phyloP scores from a whole-genome alignment of 495 filamentous ascomycete genomes.

The Cercophora newfieldiana region DNA sequence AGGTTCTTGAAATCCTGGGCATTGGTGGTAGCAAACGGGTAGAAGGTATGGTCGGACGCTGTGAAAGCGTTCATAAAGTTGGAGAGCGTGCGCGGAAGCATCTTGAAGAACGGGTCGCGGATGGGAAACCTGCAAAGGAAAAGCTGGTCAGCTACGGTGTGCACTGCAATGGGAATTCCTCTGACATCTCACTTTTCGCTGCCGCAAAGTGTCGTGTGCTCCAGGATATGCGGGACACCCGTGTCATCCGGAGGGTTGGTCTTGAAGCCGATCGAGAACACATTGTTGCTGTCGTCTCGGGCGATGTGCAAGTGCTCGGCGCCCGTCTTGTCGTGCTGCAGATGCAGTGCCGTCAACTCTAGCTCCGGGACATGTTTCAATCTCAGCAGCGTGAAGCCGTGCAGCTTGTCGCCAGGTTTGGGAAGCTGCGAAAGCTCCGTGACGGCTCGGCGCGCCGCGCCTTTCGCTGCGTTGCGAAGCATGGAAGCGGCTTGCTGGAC shows the following conservation, averaged over 20 bases:
- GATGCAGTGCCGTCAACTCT: slow-evolving; percentile 83
- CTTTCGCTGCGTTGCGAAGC: slow-evolving; percentile 51
- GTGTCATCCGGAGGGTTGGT: slow-evolving; percentile 97
- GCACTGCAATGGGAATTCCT: background rate
- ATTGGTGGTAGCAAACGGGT: slow-evolving; percentile 98
- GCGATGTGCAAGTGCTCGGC: slow-evolving; percentile 95
- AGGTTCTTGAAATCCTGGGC: slow-evolving; percentile 91
- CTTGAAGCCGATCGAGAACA: slow-evolving; percentile 98
- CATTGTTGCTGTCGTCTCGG: slow-evolving; percentile 95
- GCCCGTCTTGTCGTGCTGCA: slow-evolving; percentile 89
- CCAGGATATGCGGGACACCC: slow-evolving; percentile 93
- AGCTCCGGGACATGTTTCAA: slow-evolving; percentile 91
- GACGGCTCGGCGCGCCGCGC: slow-evolving; percentile 61
- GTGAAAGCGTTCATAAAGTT: slow-evolving; percentile 99
- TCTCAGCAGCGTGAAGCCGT: slow-evolving; percentile 88
- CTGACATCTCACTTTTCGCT: slow-evolving; percentile 74
- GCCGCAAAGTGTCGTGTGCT: slow-evolving; percentile 96
- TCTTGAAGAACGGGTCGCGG: slow-evolving; percentile 98
- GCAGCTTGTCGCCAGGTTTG: slow-evolving; percentile 75
- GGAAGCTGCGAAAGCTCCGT: slow-evolving; percentile 72
- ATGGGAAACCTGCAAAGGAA: slow-evolving; percentile 74
- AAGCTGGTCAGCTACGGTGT: slow-evolving; percentile 24
- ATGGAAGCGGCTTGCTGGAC: slow-evolving; percentile 28
- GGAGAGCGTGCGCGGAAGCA: slow-evolving; percentile 93
- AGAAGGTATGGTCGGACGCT: slow-evolving; percentile 92